A percentile compares a stretch with the other conserved stretches of the same genome.
phyloP scores from a whole-genome alignment of 768 basidiomycete species.

The Fomitopsis pulvina region DNA sequence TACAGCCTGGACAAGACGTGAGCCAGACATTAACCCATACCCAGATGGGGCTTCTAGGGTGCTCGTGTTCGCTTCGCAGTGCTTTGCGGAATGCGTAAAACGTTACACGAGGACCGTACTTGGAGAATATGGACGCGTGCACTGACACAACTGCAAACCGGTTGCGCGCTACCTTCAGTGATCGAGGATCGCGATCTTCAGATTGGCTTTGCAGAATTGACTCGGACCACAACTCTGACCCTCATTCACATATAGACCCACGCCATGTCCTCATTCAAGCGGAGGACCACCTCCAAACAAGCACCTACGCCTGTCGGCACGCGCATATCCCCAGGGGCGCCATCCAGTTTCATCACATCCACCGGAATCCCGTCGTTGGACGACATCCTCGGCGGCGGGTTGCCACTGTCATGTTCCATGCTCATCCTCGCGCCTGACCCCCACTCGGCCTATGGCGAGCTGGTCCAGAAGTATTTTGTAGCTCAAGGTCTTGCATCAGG shows the following conservation, averaged over 20 bases:
- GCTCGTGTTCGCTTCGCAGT: background rate
- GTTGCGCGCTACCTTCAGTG: background rate
- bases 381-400: constrained; percentile 88
- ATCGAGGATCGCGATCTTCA: background rate
- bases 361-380: constrained; percentile 92
- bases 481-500: constrained; percentile 76
- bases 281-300: constrained; percentile 45
- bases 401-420: constrained; percentile 75
- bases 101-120: too few relatives aligned
- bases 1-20: background rate
- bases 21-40: background rate
- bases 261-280: constrained; percentile 77
- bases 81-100: too few relatives aligned
- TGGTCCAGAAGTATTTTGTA: constrained; percentile 83
- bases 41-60: background rate
- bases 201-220: too few relatives aligned
- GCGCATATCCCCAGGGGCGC: constrained; percentile 49
- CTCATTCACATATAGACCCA: background rate
- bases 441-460: constrained; percentile 79
- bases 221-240: background rate
- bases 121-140: background rate
- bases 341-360: constrained; percentile 56
- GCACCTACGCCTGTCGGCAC: constrained; percentile 42
- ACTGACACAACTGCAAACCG: background rate
- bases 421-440: constrained; percentile 77